Evolutionary conservation across 805 yeast species (phyloP).

Genomic region (Candida rishiriensis): DNA sequence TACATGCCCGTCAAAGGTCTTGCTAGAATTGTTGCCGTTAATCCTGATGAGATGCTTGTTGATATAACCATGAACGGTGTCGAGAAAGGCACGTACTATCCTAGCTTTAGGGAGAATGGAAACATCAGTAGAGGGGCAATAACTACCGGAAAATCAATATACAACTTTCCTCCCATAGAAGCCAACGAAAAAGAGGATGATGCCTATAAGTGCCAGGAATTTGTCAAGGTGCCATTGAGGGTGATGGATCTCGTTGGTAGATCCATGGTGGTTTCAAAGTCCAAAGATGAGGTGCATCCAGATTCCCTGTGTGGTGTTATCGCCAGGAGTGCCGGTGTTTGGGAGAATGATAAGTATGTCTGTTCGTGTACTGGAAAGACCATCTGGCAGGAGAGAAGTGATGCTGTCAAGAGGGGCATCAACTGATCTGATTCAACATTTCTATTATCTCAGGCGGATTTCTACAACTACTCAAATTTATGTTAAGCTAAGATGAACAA

Average conservation of each 20-base stretch:
- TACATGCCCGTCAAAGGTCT: constrained; percentile 74
- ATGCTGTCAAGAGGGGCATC: constrained; percentile 62
- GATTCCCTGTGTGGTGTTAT: constrained; percentile 74
- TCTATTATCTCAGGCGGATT: not conserved
- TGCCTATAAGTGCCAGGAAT: constrained; percentile 40
- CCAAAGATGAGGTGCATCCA: constrained; percentile 34
- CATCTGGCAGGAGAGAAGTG: constrained; percentile 89
- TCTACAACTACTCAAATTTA: too few relatives aligned
- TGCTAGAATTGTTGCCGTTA: constrained; percentile 75
- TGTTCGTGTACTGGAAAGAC: constrained; percentile 96
- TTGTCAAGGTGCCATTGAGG: constrained; percentile 40
- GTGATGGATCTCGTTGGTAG: constrained; percentile 70
- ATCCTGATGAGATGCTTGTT: constrained; percentile 48
- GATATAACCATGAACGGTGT: constrained; percentile 80
- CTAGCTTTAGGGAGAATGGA: constrained; percentile 66
- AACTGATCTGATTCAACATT: constrained; percentile 9
- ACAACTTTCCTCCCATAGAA: constrained; percentile 38
- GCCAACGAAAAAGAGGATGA: constrained; percentile 30
- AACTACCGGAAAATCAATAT: constrained; percentile 54
- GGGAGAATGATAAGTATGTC: constrained; percentile 93
- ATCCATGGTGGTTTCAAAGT: constrained; percentile 45
- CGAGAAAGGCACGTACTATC: constrained; percentile 59
- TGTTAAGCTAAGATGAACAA: too few relatives aligned
- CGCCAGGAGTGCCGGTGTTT: constrained; percentile 94
- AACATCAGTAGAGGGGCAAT: constrained; percentile 70